A percentile compares a stretch with the other conserved stretches of the same genome.
phyloP scores from a whole-genome alignment of 2,329 filamentous ascomycete genomes.

The Trichophyton verrucosum region DNA sequence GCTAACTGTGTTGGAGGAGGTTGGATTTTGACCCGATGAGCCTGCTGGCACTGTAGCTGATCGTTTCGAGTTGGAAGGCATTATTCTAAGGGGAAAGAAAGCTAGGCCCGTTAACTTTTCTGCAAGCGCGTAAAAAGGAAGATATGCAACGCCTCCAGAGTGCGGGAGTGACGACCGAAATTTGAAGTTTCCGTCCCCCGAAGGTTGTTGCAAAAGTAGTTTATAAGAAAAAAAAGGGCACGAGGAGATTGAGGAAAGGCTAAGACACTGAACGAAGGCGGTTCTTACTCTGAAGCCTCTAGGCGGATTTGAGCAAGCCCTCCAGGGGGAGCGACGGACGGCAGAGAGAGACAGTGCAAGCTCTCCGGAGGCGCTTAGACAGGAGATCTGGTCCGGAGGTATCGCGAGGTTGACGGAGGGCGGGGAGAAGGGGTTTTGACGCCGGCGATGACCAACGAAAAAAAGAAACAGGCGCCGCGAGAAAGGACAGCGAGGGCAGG shows the following conservation, averaged over 20 bases:
- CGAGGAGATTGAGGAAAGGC: not conserved
- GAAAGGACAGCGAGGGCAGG: not conserved
- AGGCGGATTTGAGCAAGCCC: not conserved
- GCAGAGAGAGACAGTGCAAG: not conserved
- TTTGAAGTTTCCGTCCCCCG: not conserved
- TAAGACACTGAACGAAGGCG: too few species aligned
- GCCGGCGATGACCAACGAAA: not conserved
- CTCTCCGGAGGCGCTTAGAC: not conserved
- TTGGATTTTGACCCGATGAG: slow-evolving; percentile 8
- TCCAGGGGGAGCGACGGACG: not conserved
- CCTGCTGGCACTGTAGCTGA: slow-evolving; percentile 10
- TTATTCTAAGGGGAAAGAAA: slow-evolving; percentile 2
- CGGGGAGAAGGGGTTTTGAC: slow-evolving; percentile 1
- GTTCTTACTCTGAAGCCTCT: not conserved
- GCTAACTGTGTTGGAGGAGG: slow-evolving; percentile 2
- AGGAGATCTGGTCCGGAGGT: not conserved
- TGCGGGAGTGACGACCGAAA: not conserved
- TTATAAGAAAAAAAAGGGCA: not conserved
- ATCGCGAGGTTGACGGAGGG: not conserved
- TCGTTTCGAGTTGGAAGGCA: slow-evolving; percentile 16
- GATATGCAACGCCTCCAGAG: not conserved
- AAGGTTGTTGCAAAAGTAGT: not conserved
- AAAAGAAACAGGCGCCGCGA: not conserved
- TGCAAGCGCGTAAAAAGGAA: not conserved
- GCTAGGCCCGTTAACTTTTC: not conserved